Evolutionary conservation across 345 rosid species (phyloP), one percentile per base, ranked within the genome.

Genomic region (Camelina hispida): DNA sequence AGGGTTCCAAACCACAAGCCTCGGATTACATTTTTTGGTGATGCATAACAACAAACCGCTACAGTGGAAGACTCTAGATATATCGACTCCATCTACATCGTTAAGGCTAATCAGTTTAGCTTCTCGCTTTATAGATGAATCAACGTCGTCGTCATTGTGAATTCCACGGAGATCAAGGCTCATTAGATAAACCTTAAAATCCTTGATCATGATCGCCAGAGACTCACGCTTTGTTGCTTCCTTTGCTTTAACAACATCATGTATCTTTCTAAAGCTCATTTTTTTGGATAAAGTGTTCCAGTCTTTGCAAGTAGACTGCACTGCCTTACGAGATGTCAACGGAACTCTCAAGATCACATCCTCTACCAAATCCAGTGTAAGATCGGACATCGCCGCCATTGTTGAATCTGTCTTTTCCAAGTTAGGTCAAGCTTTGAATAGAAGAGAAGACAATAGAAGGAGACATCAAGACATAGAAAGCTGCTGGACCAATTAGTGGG

Each of bases 1-100:
- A 14, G 60, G 60, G 60, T 55, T 55, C 60, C n/a, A 55, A 25
- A 55, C 37, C 60, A 28, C 17, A 14, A 55, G 37, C 37, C 17
- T 55, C 2, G 2, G 25, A 0, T 12, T 5, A 4, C 6, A 2
- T 25, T 28, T 37, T 1, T 25, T 28, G 37, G 37, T 55, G 60
- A 9, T 28, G 38, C 61, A 56, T 30, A 56, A 15, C 12, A 56
- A 30, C 6, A 56, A 55, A 15, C 38, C 61, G 0, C 6, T 8
- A 15, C 38, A 55, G 12, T 28, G 18, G 37, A 28, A 15, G 38
- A 55, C 38, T 9, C 17, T 30, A 6, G 18, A 56, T n/a, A 56
- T 28, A 28, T n/a, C 20, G 1, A 56, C 11, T 56, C 15, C 20
- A 56, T 56, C 40, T 28, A 17, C 18, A 28, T 28, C 18, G 37